Base-by-base conservation (phyloP, 805 yeast genomes). In the Candida ovalis region DNA sequence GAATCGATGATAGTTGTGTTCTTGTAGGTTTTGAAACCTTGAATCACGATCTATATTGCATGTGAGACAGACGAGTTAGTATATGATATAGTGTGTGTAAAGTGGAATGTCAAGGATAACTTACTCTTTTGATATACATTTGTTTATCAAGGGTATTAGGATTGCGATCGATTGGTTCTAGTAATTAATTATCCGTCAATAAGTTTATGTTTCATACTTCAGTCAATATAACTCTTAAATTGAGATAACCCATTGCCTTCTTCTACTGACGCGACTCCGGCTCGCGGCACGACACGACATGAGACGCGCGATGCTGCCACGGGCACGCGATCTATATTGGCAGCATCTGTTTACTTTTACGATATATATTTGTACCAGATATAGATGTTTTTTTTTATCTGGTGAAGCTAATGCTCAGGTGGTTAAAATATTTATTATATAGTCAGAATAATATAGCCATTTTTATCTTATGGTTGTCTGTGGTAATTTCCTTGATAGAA, bases 1-100 rank as follows among this genome's bases (percentile, higher is more conserved):
- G 80, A 73, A 38, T 86, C 94, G 12, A 91, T 79, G 3, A 81
- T 76, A 0, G 96, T 87, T 37, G 88, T 82, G 59, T 87, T 85
- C 67, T 86, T 86, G 64, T 90, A 92, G 53, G 98, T 90, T 68
- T 89, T 90, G 73, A 92, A 92, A 32, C 98, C 98, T 63, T 89
- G 95, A 46, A 92, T 86, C 10, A 80, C 76, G 40, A 92, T 87
- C 63, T 74, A 62, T 13, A 18, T n/a, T 24, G 15, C 27, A 18
- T 36, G 51, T 51, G 43, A 15, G 10, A 8, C n/a, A 35, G 21
- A 27, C 19, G 17, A 19, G 51, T 48, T 43, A 43, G 53, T 41
- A 24, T 23, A 23, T 4, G 18, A 27, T 18, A 12, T 12, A 21
- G 17, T 18, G 17, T 28, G 33, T 9, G 25, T 7, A 18, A 21